Evolutionary conservation across 1,139 yeast species (phyloP), one percentile per base, ranked within the genome.

Genomic region (Lodderomyces margitis): DNA sequence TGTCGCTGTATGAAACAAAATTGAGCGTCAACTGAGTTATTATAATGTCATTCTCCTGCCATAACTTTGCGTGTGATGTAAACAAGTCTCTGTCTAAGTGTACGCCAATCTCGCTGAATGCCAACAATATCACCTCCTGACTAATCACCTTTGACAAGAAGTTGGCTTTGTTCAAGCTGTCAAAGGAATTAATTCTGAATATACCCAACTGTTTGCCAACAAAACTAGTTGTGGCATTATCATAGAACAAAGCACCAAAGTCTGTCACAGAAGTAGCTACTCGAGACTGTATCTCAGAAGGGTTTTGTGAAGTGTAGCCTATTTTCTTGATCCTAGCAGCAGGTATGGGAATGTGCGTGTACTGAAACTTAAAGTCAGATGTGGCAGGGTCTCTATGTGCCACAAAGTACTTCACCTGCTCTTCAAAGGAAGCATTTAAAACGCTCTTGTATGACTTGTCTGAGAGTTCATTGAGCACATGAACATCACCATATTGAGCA

Each of bases 171-270:
- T 74, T 78, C 42, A 81, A 66, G n/a, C 86, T 78, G 53, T 81
- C 83, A 47, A 83, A 74, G 0, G 88, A 80, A 51, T 81, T 81
- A 8, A 82, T 70, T 47, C 88, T 57, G 48, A 84, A 76, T 0
- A 80, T 78, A 11, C 92, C 94, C 32, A 81, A 64, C 56, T 84
- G 94, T 51, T 81, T 80, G 0, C 86, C 87, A 31, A 76, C 68
- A 53, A 70, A 80, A 2, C 70, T 66, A 20, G 70, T 66, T 42
- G 70, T 66, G 16, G 58, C 55, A 34, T 66, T 60, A 55, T 81
- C 86, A 52, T 72, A 80, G 43, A 83, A 81, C 46, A 78, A 73
- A 0, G 89, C 87, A 8, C 87, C 88, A 55, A 74, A 80, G 35
- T 81, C 81, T 37, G 74, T 64, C 27, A 81, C 70, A 14, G 76